Percentiles rank a stretch among this genome's conserved stretches.
phyloP scores from a whole-genome alignment of 371 early-diverging fungal species.

The Mortierella sp. region DNA sequence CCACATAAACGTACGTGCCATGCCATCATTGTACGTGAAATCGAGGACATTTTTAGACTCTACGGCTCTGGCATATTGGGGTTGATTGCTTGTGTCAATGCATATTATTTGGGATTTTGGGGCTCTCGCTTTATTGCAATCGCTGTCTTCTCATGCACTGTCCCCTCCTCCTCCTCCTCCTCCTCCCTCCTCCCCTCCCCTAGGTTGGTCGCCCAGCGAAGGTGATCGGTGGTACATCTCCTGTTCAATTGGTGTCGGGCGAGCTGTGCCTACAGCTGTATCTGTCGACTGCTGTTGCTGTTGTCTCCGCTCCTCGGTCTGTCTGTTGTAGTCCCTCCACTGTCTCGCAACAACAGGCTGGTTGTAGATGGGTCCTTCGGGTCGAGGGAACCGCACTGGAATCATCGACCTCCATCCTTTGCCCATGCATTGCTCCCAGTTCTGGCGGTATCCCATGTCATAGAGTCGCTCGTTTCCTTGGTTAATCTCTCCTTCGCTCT shows the following conservation, averaged over 20 bases:
- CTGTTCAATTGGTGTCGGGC: background rate
- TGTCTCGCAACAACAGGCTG: conserved; percentile 47
- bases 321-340: conserved; percentile 41
- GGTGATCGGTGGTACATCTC: conserved; percentile 8
- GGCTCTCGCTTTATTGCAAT: background rate
- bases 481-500: conserved; percentile 65
- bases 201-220: background rate
- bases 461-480: conserved; percentile 64
- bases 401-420: conserved; percentile 36
- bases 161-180: background rate
- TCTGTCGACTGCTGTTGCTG: conserved; percentile 26
- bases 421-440: conserved; percentile 49
- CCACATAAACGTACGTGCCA: conserved; percentile 14
- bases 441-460: conserved; percentile 58
- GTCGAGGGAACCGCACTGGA: conserved; percentile 29
- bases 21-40: background rate
- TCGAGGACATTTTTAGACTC: background rate
- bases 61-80: background rate
- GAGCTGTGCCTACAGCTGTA: background rate
- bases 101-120: background rate
- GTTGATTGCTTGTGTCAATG: background rate
- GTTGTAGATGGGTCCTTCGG: conserved; percentile 41
- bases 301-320: conserved; percentile 23
- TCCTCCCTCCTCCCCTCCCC: background rate
- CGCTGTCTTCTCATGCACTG: background rate